Base-by-base conservation (phyloP, 2,329 filamentous ascomycete genomes). In the Fusarium longipes region DNA sequence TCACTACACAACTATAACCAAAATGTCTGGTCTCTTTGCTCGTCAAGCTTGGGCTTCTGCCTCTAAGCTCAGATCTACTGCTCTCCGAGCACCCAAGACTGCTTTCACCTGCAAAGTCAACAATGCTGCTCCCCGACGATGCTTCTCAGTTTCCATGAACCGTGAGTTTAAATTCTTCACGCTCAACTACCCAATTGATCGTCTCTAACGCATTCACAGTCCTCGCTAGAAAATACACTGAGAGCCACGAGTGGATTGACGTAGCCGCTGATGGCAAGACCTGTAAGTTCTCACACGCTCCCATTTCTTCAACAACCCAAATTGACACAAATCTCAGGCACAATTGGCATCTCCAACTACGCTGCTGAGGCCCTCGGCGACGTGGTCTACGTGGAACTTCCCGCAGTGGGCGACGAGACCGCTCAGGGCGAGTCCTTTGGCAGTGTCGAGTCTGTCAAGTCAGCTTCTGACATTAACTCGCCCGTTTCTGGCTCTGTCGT, bases 181-280 rank as follows among this genome's bases (percentile, higher is more conserved):
- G 20, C 12, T 12, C 15, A 18, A 14, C 12, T 15, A 3, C 6
- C 25, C 52, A 59, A 45, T 45, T 39, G 4, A 1, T 6, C n/a
- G n/a, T n/a, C 17, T 33, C 52, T 63, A 30, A 63, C 15, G 9
- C 4, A 18, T 15, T 29, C 8, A 3, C n/a, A 73, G 71, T 63
- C 17, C 59, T 70, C 5, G 63, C 65, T 17, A 72, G 65, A 39
- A 63, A 64, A 78, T 97, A 95, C 83, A 96, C 93, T 56, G 89
- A 93, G 77, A 93, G 96, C 77, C 93, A 97, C 83, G 93, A 97
- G 83, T 97, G 93, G 93, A 87, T 97, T 77, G 91, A 96, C 78
- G 81, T 96, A 48, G 88, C 66, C 8, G 39, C 55, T 8, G 90
- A 93, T 78, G 87, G 88, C 75, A 92, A 90, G 78, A 69, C 71